These are phyloP conservation scores for Leccinum subgranulosum DNA, from an alignment of 768 basidiomycete genomes.

Conservation along the genomic window DNA sequence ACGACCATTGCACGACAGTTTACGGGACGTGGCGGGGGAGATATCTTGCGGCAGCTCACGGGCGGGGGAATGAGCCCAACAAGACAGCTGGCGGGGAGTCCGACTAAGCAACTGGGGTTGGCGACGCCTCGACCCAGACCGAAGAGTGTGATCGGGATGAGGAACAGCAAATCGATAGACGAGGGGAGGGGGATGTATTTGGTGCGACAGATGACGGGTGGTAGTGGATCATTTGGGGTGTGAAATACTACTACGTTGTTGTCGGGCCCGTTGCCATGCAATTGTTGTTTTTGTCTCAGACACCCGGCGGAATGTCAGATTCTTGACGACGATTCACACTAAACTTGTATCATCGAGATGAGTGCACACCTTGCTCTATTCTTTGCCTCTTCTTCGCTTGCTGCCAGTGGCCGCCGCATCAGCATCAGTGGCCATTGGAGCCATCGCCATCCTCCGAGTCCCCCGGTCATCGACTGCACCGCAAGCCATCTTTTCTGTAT, in stretches of 20 bases:
- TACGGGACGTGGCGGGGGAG: constrained; percentile 53
- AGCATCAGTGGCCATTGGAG: constrained; percentile 1
- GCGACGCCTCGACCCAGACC: constrained; percentile 54
- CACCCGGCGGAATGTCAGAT: too few species aligned
- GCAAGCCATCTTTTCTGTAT: not conserved
- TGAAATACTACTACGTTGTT: constrained; percentile 16
- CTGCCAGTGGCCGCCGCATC: constrained; percentile 7
- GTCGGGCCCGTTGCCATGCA: constrained; percentile 16
- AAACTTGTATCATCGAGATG: not conserved
- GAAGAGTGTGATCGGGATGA: constrained; percentile 74
- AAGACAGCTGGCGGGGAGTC: constrained; percentile 60
- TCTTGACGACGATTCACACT: not conserved
- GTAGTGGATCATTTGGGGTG: constrained; percentile 25
- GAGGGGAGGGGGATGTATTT: constrained; percentile 71
- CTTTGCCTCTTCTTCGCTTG: not conserved
- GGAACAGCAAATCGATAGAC: constrained; percentile 58
- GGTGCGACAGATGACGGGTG: constrained; percentile 76
- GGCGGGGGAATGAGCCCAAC: constrained; percentile 67
- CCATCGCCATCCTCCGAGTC: not conserved
- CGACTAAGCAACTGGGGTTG: constrained; percentile 64
- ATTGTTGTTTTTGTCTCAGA: constrained; percentile 1
- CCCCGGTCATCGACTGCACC: constrained; percentile 4
- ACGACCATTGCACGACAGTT: constrained; percentile 76
- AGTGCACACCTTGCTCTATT: not conserved
- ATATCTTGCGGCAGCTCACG: constrained; percentile 54